Base-by-base conservation (phyloP, 129 eudicot genomes). In the Chrysanthemum lavandulifolium region DNA sequence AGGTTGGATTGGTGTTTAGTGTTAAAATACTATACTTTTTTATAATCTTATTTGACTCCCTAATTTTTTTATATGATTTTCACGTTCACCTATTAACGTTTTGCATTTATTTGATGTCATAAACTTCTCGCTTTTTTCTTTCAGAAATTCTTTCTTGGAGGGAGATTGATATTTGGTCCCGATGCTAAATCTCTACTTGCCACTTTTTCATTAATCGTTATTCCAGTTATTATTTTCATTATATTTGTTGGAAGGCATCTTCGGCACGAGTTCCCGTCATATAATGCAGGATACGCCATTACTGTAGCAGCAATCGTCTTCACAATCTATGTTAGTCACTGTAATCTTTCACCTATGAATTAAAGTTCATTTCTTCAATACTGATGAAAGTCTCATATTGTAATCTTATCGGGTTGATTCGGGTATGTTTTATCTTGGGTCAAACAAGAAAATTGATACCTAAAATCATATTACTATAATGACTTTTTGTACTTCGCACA, bases 161-260 rank as follows among this genome's bases (percentile, higher is more conserved):
- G 98, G 83, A 86, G 98, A 75, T 64, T 93, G 82, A 90, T 93
- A 60, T 86, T 93, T 63, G 98, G 98, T 72, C 98, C 98, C 9
- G 98, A 93, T 82, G 98, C 98, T 16, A 89, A 78, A 58, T 89
- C 97, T 64, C 66, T 93, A 58, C 74, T 87, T 40, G 90, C 90
- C 75, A 85, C 92, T 16, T 16, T 90, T 73, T 78, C 86, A 80
- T 70, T 93, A 72, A 85, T 93, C 76, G 65, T 81, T 29, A 78
- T 80, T 68, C 98, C 97, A 6, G 96, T 85, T 59, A 57, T 79
- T 61, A 50, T 90, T 82, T 94, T 94, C 59, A 86, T 92, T 81
- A 74, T 84, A 66, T 90, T 90, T 74, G 97, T 94, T 65, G 98
- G 89, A 73, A 81, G 96, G 51, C 89, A 90, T 79, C 92, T 94